Conservation (phyloP, 2,329 filamentous ascomycete genomes). For the Phialocephala sp. region DNA sequence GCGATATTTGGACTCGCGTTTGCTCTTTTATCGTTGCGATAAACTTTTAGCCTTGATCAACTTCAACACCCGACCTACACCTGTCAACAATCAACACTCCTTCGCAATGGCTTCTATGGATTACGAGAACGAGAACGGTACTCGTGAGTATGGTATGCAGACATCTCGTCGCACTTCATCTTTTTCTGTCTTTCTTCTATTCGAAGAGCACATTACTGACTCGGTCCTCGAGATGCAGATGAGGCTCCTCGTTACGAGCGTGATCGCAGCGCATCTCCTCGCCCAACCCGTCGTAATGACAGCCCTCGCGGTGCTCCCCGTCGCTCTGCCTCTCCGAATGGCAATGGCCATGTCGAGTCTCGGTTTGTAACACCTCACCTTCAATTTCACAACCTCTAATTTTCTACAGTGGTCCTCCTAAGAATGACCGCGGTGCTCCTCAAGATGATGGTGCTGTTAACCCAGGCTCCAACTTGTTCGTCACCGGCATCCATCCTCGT, state of each 20-base stretch:
- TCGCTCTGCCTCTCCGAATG: constrained; percentile 66
- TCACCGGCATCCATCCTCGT: constrained; percentile 95
- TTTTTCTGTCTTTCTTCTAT: not conserved
- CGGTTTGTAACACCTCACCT: constrained; percentile 47
- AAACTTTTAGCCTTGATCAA: not conserved
- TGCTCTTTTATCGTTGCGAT: constrained; percentile 22
- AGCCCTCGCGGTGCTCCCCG: constrained; percentile 57
- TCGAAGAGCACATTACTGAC: constrained; percentile 30
- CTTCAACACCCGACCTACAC: constrained; percentile 15
- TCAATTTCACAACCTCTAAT: constrained; percentile 16
- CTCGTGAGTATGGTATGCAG: constrained; percentile 66
- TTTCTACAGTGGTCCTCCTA: constrained; percentile 53
- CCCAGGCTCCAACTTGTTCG: constrained; percentile 97
- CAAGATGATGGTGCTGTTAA: constrained; percentile 83
- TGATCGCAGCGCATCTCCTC: constrained; percentile 69
- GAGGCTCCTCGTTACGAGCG: constrained; percentile 71
- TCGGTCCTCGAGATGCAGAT: constrained; percentile 50
- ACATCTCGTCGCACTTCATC: not conserved
- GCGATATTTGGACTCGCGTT: constrained; percentile 21
- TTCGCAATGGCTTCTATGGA: constrained; percentile 64
- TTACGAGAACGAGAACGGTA: constrained; percentile 71
- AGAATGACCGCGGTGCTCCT: constrained; percentile 54
- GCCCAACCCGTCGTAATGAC: constrained; percentile 62
- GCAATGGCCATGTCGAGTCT: constrained; percentile 52
- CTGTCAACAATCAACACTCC: constrained; percentile 25